phyloP scores from a whole-genome alignment of 257 asterid species.

The Salvia hispanica region DNA sequence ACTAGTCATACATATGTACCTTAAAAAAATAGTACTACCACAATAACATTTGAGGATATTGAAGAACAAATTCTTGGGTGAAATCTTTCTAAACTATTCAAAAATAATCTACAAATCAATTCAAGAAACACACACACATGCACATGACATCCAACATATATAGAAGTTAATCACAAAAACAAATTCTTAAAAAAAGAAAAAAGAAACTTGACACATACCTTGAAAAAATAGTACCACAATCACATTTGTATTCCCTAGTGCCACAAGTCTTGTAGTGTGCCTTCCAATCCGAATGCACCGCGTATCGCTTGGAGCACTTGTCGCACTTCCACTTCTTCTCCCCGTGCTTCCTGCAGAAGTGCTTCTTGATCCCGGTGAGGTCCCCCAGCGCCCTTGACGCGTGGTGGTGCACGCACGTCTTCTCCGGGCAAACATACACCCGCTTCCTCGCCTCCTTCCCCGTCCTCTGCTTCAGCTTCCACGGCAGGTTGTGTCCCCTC shows the following conservation, averaged over 20 bases:
- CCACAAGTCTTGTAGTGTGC: conserved; percentile 97
- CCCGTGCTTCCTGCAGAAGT: conserved; percentile 87
- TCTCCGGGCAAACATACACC: conserved; percentile 92
- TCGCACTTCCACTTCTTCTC: conserved; percentile 98
- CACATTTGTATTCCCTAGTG: conserved; percentile 86
- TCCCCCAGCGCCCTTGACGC: conserved; percentile 92
- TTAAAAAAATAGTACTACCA: no score
- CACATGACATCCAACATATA: neutral
- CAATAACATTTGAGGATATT: no score
- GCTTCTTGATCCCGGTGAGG: conserved; percentile 88
- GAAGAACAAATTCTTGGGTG: no score
- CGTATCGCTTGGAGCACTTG: conserved; percentile 81
- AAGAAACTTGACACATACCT: conserved; percentile 38
- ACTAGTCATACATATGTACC: no score
- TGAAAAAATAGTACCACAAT: conserved; percentile 86
- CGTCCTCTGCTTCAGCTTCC: conserved; percentile 89
- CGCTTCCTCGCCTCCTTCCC: conserved; percentile 69
- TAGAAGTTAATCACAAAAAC: neutral
- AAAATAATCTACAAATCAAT: no score
- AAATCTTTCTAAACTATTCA: no score
- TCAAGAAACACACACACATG: neutral
- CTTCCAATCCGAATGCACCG: conserved; percentile 92
- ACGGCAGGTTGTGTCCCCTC: conserved; percentile 89
- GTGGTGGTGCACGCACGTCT: conserved; percentile 71
- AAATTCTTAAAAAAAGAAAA: neutral